Evolutionary conservation across 352 stramenopile species (phyloP), one percentile per base, ranked within the genome.

Genomic region (Globisporangium middletonii): DNA sequence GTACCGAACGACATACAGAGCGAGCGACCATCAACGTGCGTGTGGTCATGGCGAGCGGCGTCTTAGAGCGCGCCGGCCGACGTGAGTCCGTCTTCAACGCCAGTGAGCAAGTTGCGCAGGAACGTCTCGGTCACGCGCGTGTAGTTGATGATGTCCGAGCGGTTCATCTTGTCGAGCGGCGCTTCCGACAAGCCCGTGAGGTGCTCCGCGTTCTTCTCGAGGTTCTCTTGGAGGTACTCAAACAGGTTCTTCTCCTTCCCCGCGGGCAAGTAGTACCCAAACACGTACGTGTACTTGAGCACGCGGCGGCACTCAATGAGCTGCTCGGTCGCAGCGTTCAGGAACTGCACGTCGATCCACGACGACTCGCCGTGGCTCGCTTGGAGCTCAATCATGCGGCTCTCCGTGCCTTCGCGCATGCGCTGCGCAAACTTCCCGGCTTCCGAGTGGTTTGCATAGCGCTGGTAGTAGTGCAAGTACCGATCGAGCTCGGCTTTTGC

Each of bases 401-500:
- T 70, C 67, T 99, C 96, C 1, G 96, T 98, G 55, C 93, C 82
- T 67, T 98, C 91, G 33, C 97, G 85, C 79, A 98, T 97, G 60
- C 96, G 96, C 57, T 96, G 83, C 2, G 97, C 97, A 86, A 99
- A 99, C 62, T 98, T 97, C 59, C 98, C 90, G 6, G 94, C 97
- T 59, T 97, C 84, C 12, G 94, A 88, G 75, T 99, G 97, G 53
- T 96, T 97, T 50, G 98, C 95, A 50, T 94, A 99, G 33, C 97
- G 94, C 74, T 99, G 94, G 85, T 99, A 99, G 75, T 99, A 99
- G 74, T 99, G 97, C 48, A 99, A 77, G 77, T 99, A 99, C 43
- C 97, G 89, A 73, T 99, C 96, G 54, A 99, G 79, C 67, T 99
- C 96, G 0, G 89, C 88, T 71, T 98, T 98, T 6, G 96, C 96